Evolutionary conservation across 2,329 filamentous ascomycete genomes (phyloP), one percentile per base, ranked within the genome.

Genomic region (Microsporum audouinii): DNA sequence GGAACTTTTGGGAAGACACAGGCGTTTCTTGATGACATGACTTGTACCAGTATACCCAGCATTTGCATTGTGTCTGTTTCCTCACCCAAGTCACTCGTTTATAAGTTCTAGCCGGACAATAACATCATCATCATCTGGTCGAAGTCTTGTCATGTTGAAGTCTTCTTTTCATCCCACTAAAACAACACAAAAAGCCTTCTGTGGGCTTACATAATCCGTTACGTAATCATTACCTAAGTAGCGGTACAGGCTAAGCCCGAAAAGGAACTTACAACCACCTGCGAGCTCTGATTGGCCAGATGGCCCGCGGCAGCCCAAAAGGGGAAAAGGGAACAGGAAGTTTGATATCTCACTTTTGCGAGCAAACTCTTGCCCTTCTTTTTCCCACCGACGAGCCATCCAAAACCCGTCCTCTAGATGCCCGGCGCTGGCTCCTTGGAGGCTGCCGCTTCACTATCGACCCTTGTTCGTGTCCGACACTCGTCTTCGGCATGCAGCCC

Each of bases 21-120:
- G 61, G 49, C 60, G 67, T 66, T 69, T 67, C 66, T 69, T 66
- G 67, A 69, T 65, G 68, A 69, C 65, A 64, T 66, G 68, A 63
- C 67, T 67, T 74, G 6, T 67, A 63, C 63, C 57, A 63, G 62
- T 61, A 62, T 60, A 58, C 38, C n/a, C 38, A 23, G 45, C 29
- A 17, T 38, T 23, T 57, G 6, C 43, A n/a, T 49, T 43, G 27
- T 33, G n/a, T 53, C 17, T 51, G 31, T n/a, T 49, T 59, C 10
- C 31, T 55, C 31, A 33, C 33, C 51, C 5, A n/a, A 55, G 51
- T 55, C 51, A 27, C n/a, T 55, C 51, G 4, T 23, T 55, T 51
- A 3, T 3, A 17, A 17, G 1, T 47, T 17, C 17, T 27, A 14
- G 14, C 23, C 17, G 14, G 51, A n/a, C n/a, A 29, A 34, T 31